These are phyloP conservation scores for Whalleya microplaca DNA, from an alignment of 2,329 filamentous ascomycete genomes.

Conservation along the genomic window DNA sequence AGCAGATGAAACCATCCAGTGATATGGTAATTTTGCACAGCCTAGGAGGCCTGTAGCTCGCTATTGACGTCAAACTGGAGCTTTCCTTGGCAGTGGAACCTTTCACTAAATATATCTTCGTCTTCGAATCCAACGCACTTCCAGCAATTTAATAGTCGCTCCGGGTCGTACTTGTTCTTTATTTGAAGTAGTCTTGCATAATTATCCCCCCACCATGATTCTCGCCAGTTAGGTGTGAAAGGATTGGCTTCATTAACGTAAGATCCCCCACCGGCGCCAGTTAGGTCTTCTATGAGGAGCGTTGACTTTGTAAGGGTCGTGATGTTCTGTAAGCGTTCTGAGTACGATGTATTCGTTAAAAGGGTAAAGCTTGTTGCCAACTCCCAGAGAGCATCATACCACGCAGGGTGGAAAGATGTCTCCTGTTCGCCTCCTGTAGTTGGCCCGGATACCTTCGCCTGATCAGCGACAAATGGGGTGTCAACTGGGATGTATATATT, in stretches of 20 bases:
- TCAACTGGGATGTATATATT: slow-evolving; percentile 25
- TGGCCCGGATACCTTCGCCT: background rate
- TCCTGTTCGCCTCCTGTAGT: background rate
- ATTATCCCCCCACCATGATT: slow-evolving; percentile 41
- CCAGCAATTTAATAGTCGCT: slow-evolving; percentile 35
- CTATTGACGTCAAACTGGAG: slow-evolving; percentile 16
- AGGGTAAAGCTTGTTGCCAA: slow-evolving; percentile 15
- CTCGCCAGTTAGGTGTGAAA: slow-evolving; percentile 39
- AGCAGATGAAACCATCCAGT: no score
- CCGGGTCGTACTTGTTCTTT: slow-evolving; percentile 41
- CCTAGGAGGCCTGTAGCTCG: background rate
- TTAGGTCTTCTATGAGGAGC: slow-evolving; percentile 19
- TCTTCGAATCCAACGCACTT: slow-evolving; percentile 31
- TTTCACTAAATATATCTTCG: slow-evolving; percentile 15
- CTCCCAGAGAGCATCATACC: slow-evolving; percentile 28
- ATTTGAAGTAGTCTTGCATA: slow-evolving; percentile 36
- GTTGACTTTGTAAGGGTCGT: slow-evolving; percentile 18
- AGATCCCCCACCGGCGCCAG: slow-evolving; percentile 38
- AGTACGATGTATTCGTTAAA: slow-evolving; percentile 24
- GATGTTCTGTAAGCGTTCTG: slow-evolving; percentile 22
- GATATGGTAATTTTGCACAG: background rate
- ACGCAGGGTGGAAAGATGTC: slow-evolving; percentile 28
- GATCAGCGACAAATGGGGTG: slow-evolving; percentile 25
- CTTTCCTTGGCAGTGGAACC: slow-evolving; percentile 21
- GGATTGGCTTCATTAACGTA: slow-evolving; percentile 46